These are phyloP conservation scores for Penicillium sp. DNA, from an alignment of 2,329 filamentous ascomycete genomes.

Conservation along the genomic window DNA sequence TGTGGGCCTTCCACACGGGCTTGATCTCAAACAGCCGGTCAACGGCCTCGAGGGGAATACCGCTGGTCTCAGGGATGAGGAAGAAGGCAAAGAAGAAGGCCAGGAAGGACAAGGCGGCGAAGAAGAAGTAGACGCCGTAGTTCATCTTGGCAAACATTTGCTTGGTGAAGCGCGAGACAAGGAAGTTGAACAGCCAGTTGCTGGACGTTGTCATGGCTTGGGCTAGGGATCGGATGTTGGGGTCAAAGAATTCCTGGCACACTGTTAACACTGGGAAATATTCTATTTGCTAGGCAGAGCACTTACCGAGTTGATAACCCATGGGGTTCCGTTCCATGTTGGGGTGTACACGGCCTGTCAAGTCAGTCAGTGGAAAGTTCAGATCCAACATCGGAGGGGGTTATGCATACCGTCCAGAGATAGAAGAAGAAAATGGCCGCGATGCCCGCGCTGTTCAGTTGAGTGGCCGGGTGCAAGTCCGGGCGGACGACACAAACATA, in stretches of 20 bases:
- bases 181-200: conserved; percentile 36
- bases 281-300: neutral
- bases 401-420: conserved; percentile 53
- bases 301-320: conserved; percentile 62
- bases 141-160: conserved; percentile 41
- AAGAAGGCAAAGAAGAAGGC: conserved; percentile 59
- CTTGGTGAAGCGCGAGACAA: conserved; percentile 34
- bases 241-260: conserved; percentile 62
- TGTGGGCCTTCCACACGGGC: conserved; percentile 35
- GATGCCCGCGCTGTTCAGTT: conserved; percentile 29
- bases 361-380: too few species aligned
- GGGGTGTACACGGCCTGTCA: conserved; percentile 61
- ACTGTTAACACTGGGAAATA: neutral
- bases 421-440: conserved; percentile 64
- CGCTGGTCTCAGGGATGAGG: conserved; percentile 63
- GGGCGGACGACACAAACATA: conserved; percentile 36
- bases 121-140: conserved; percentile 69
- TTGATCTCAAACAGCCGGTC: conserved; percentile 55
- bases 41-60: conserved; percentile 62
- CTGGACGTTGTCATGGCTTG: conserved; percentile 59
- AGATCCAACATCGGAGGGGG: too few species aligned
- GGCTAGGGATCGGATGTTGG: conserved; percentile 64
- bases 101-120: conserved; percentile 59
- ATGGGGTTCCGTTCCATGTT: conserved; percentile 69
- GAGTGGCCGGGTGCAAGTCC: conserved; percentile 20